These are phyloP conservation scores for Cryphonectria carpinicola DNA, from an alignment of 2,329 filamentous ascomycete genomes.

Conservation along the genomic window DNA sequence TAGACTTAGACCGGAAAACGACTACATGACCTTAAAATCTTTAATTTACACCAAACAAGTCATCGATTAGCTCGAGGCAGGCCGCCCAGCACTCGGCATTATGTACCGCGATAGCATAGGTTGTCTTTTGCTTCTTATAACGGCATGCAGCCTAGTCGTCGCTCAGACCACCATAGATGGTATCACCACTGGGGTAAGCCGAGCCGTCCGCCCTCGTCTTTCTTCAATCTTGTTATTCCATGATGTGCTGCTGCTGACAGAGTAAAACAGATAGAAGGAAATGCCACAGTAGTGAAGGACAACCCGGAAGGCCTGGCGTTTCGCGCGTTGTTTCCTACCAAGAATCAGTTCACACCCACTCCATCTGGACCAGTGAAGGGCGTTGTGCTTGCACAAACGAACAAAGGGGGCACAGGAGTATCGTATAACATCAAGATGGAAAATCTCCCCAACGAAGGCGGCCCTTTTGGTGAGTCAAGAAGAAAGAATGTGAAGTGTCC, in stretches of 20 bases:
- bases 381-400: slow-evolving; percentile 34
- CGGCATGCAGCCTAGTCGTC: not conserved
- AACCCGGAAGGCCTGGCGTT: slow-evolving; percentile 20
- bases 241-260: not conserved
- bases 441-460: slow-evolving; percentile 39
- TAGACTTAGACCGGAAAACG: not conserved
- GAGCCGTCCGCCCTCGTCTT: too few relatives aligned
- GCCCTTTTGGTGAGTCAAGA: slow-evolving; percentile 38
- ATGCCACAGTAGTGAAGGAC: slow-evolving; percentile 21
- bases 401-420: slow-evolving; percentile 37
- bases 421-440: slow-evolving; percentile 37
- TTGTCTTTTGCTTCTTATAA: not conserved
- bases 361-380: slow-evolving; percentile 30
- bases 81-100: not conserved
- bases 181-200: slow-evolving; percentile 8
- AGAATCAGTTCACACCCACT: slow-evolving; percentile 19
- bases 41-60: not conserved
- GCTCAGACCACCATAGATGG: not conserved
- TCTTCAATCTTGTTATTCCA: not conserved
- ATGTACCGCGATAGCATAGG: not conserved
- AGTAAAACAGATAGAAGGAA: slow-evolving; percentile 11
- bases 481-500: not conserved
- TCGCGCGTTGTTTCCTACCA: slow-evolving; percentile 19
- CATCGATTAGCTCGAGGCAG: not conserved
- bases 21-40: not conserved